Percentiles rank a stretch among this genome's conserved stretches.
Evolutionary conservation across 805 yeast species (phyloP).

Genomic region (Candida coquimbonensis): DNA sequence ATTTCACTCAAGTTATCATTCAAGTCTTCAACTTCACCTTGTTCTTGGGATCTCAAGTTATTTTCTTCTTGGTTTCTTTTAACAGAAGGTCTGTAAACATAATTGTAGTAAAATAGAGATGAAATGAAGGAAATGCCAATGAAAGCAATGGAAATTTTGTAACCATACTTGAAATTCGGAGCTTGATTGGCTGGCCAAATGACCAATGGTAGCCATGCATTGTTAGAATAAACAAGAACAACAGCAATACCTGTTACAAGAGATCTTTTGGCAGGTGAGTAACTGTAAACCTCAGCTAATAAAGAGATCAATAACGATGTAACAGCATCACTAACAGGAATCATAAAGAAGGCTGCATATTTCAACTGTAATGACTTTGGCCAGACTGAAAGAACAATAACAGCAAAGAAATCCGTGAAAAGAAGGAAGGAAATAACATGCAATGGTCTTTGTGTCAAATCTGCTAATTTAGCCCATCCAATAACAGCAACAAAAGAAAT

Average conservation of each 20-base stretch:
- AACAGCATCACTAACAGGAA: constrained; percentile 9
- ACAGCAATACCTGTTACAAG: constrained; percentile 36
- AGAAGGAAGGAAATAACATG: constrained; percentile 2
- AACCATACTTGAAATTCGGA: constrained; percentile 36
- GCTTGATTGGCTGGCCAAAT: constrained; percentile 40
- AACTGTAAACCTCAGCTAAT: constrained; percentile 14
- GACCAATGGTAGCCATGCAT: constrained; percentile 35
- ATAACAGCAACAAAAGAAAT: constrained; percentile 11
- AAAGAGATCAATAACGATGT: constrained; percentile 9
- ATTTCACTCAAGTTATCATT: constrained; percentile 1
- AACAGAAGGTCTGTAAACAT: neutral
- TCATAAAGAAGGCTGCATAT: constrained; percentile 12
- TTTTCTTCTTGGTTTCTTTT: neutral
- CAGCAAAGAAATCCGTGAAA: constrained; percentile 5
- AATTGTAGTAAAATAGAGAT: neutral
- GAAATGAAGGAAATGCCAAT: neutral
- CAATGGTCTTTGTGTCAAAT: constrained; percentile 8
- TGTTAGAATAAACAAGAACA: constrained; percentile 35
- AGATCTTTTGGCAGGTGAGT: constrained; percentile 33
- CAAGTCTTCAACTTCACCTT: neutral
- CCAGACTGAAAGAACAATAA: constrained; percentile 10
- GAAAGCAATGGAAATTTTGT: constrained; percentile 5
- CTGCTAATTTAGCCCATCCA: constrained; percentile 10
- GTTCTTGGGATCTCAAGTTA: neutral
- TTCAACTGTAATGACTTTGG: constrained; percentile 5